Percentiles rank a stretch among this genome's conserved stretches.
Conservation (phyloP, 345 rosid genomes). For the Acer campestre region DNA sequence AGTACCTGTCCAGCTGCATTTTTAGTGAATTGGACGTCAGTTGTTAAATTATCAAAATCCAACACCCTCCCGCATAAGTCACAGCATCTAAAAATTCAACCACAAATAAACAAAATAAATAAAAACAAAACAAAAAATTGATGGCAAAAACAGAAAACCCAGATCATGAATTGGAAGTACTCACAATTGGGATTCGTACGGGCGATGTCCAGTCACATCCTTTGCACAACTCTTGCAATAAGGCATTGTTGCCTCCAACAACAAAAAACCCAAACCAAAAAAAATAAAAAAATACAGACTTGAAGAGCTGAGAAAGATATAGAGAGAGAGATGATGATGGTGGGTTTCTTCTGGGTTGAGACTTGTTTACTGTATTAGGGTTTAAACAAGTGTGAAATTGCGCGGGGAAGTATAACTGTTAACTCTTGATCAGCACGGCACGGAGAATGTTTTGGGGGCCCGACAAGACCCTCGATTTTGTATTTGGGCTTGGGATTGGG, state of each 20-base stretch:
- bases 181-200: constrained; percentile 33
- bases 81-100: constrained; percentile 32
- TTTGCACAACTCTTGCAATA: constrained; percentile 34
- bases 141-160: not conserved
- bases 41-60: constrained; percentile 35
- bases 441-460: too few relatives aligned
- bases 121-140: not conserved
- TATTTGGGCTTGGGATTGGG: too few relatives aligned
- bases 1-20: constrained; percentile 40
- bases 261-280: not conserved
- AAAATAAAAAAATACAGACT: not conserved
- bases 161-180: not conserved
- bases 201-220: constrained; percentile 31
- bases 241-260: constrained; percentile 17
- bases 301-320: not conserved
- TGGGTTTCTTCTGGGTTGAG: not conserved
- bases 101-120: not conserved
- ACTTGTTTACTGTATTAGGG: not conserved
- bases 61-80: constrained; percentile 45
- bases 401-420: too few relatives aligned
- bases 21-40: constrained; percentile 40
- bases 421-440: too few relatives aligned
- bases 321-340: not conserved
- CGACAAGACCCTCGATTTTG: too few relatives aligned
- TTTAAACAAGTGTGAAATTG: not conserved